Evolutionary conservation across 1,284 basidiomycete species (phyloP).

Genomic region (Peniophora sp.): DNA sequence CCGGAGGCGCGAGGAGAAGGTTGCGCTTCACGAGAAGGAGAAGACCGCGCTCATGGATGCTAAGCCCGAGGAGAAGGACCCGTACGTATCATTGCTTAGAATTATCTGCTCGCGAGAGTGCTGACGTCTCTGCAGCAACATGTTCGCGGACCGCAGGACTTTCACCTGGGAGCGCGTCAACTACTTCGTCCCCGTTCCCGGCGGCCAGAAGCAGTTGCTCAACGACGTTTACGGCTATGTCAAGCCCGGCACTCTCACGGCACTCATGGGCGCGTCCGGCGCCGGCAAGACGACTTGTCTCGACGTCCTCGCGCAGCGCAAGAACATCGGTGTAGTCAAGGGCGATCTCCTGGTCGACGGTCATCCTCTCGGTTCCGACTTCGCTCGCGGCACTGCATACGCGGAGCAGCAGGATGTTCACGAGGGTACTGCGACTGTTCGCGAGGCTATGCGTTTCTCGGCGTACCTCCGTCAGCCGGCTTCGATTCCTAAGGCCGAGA

Average conservation of each 20-base stretch:
- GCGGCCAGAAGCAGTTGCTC: constrained; percentile 62
- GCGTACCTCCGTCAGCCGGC: constrained; percentile 83
- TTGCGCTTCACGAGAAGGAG: constrained; percentile 18
- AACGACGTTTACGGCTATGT: constrained; percentile 88
- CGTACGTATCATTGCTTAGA: constrained; percentile 12
- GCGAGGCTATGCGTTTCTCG: constrained; percentile 86
- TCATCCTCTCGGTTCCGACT: constrained; percentile 64
- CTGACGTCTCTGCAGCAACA: constrained; percentile 1
- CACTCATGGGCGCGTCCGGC: constrained; percentile 77
- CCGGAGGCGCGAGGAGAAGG: constrained; percentile 37
- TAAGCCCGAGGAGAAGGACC: constrained; percentile 14
- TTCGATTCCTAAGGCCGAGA: constrained; percentile 64
- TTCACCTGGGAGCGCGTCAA: constrained; percentile 70
- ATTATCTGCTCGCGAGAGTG: neutral
- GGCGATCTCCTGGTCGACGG: constrained; percentile 83
- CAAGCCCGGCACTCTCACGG: constrained; percentile 78
- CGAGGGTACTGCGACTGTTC: constrained; percentile 79
- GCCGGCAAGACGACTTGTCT: constrained; percentile 78
- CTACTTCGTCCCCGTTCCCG: constrained; percentile 69
- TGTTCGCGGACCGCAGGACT: constrained; percentile 33
- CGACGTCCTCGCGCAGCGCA: constrained; percentile 84
- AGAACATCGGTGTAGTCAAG: constrained; percentile 77
- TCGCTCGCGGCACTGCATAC: constrained; percentile 75
- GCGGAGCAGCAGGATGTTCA: constrained; percentile 88
- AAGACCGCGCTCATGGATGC: constrained; percentile 24